These are phyloP conservation scores for Papiliotrema fonsecae DNA, from an alignment of 1,284 basidiomycete genomes.

Conservation along the genomic window DNA sequence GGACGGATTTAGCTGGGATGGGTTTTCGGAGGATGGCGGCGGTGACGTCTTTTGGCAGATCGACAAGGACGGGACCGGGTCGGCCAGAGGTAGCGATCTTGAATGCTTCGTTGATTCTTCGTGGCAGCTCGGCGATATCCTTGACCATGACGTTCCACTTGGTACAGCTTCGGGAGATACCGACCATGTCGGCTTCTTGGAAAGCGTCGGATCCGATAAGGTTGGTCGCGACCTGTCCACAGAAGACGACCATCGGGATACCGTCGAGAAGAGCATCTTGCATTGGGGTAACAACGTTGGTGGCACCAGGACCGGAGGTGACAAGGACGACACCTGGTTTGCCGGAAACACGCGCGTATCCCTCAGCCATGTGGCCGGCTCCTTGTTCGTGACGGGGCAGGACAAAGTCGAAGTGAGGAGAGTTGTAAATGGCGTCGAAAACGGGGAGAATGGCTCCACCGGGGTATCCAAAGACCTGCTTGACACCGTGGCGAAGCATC, in stretches of 20 bases:
- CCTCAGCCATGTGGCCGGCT: constrained; percentile 98
- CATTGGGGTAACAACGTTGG: constrained; percentile 96
- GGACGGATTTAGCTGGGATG: constrained; percentile 81
- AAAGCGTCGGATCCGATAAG: constrained; percentile 96
- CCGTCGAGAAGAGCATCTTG: constrained; percentile 96
- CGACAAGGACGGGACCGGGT: constrained; percentile 94
- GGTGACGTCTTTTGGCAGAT: constrained; percentile 96
- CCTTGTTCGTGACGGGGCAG: constrained; percentile 96
- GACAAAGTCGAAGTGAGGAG: constrained; percentile 90
- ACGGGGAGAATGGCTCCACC: constrained; percentile 97
- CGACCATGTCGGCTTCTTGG: constrained; percentile 95
- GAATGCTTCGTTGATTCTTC: constrained; percentile 98
- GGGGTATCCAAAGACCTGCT: constrained; percentile 96
- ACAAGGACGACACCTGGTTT: constrained; percentile 97
- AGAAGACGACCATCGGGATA: constrained; percentile 90
- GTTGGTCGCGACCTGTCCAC: constrained; percentile 96
- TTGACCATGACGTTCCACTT: constrained; percentile 99
- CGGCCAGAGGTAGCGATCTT: constrained; percentile 96
- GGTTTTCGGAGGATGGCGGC: constrained; percentile 83
- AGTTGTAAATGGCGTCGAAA: constrained; percentile 98
- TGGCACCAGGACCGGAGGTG: constrained; percentile 95
- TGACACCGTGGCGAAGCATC: constrained; percentile 96
- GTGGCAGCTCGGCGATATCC: constrained; percentile 88
- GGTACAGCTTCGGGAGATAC: constrained; percentile 93
- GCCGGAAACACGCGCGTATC: constrained; percentile 94